These are phyloP conservation scores for Leccinum longicurvipes DNA, from an alignment of 768 basidiomycete genomes.

Conservation along the genomic window DNA sequence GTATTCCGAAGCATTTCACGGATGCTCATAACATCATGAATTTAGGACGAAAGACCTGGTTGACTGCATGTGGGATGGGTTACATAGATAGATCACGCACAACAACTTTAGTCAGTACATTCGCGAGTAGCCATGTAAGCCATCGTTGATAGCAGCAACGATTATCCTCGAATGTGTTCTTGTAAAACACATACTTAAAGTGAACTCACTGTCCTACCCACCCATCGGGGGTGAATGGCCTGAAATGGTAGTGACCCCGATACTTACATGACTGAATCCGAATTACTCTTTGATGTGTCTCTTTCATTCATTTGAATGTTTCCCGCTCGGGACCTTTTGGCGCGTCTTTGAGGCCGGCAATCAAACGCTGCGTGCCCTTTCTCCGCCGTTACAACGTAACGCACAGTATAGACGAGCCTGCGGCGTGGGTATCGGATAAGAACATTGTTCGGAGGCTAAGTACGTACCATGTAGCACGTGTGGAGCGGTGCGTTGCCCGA, in stretches of 20 bases:
- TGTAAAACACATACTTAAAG: too few species aligned
- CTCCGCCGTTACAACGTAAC: constrained; percentile 14
- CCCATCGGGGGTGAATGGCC: too few species aligned
- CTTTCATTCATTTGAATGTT: constrained; percentile 7
- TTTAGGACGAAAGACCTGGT: not conserved
- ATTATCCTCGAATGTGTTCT: too few species aligned
- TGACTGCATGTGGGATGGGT: not conserved
- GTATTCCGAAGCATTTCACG: not conserved
- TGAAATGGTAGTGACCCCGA: too few species aligned
- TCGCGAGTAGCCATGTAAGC: not conserved
- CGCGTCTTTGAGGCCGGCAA: not conserved
- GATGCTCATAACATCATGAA: not conserved
- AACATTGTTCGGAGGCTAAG: too few species aligned
- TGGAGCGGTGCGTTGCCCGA: too few species aligned
- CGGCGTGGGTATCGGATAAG: too few species aligned
- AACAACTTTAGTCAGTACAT: not conserved
- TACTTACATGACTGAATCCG: too few species aligned
- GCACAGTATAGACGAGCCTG: constrained; percentile 44
- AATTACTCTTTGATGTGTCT: too few species aligned
- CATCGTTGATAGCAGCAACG: not conserved
- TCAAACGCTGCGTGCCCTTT: not conserved
- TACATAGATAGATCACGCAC: not conserved
- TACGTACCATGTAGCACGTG: too few species aligned
- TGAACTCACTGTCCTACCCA: too few species aligned
- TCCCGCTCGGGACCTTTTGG: not conserved